A percentile compares a stretch with the other conserved stretches of the same genome.
Evolutionary conservation across 2,329 filamentous ascomycete genomes (phyloP).

Genomic region (Paracoccidioides brasiliensis): DNA sequence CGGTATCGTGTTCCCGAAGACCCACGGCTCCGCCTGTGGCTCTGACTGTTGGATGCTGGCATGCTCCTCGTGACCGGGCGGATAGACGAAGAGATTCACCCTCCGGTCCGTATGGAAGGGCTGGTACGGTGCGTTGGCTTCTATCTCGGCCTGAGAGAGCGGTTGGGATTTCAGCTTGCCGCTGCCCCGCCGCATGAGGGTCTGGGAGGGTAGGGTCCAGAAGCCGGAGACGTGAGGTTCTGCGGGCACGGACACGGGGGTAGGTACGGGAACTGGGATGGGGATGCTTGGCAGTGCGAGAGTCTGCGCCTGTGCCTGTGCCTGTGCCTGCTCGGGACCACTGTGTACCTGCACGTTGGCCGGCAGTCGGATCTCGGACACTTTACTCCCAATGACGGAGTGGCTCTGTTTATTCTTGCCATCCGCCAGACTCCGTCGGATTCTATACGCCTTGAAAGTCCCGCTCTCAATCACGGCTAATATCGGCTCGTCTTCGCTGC

Average conservation of each 20-base stretch:
- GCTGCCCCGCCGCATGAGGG: constrained; percentile 29
- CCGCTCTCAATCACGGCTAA: constrained; percentile 35
- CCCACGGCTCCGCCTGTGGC: constrained; percentile 28
- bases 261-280: no score
- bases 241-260: constrained; percentile 38
- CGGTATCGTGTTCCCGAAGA: constrained; percentile 40
- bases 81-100: constrained; percentile 62
- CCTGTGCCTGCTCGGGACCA: constrained; percentile 37
- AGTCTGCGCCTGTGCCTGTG: no score
- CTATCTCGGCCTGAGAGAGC: constrained; percentile 73
- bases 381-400: constrained; percentile 43
- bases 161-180: constrained; percentile 29
- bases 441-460: constrained; percentile 32
- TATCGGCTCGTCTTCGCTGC: constrained; percentile 28
- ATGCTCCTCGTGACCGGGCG: constrained; percentile 25
- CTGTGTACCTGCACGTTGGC: constrained; percentile 47
- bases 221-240: constrained; percentile 22
- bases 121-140: constrained; percentile 89
- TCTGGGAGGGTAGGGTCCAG: constrained; percentile 29
- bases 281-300: no score
- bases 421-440: constrained; percentile 33
- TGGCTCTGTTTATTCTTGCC: constrained; percentile 42
- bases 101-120: constrained; percentile 88
- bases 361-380: constrained; percentile 55
- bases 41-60: constrained; percentile 24